Evolutionary conservation across 169 alveolate species (phyloP).

Genomic region (Plasmodium ovale): DNA sequence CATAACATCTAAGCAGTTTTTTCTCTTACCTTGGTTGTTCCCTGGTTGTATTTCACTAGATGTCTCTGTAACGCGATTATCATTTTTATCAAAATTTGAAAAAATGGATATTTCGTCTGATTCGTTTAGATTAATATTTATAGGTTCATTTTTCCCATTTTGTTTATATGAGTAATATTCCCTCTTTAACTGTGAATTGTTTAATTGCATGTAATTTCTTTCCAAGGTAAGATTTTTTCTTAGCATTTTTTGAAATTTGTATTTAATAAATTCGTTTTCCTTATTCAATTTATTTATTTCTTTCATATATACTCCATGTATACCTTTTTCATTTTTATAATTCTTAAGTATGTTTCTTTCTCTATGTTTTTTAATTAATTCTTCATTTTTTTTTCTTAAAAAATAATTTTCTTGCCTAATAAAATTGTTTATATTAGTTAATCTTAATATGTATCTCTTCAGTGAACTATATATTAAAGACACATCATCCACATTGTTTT

Average conservation of each 20-base stretch:
- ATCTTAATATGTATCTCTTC: slow-evolving; percentile 41
- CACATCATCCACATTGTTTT: slow-evolving; percentile 17
- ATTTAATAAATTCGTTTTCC: slow-evolving; percentile 65
- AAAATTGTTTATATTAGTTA: slow-evolving; percentile 42
- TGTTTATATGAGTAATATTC: not conserved
- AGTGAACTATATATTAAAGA: slow-evolving; percentile 33
- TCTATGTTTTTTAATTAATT: slow-evolving; percentile 9
- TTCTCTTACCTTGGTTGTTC: not conserved
- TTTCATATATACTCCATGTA: slow-evolving; percentile 10
- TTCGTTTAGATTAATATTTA: not conserved
- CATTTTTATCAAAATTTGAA: not conserved
- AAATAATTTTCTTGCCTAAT: slow-evolving; percentile 54
- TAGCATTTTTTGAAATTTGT: slow-evolving; percentile 45
- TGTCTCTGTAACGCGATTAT: not conserved
- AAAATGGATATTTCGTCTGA: not conserved
- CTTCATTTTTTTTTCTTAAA: slow-evolving; percentile 61
- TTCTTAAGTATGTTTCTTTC: not conserved
- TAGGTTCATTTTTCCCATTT: slow-evolving; percentile 2
- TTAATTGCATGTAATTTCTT: slow-evolving; percentile 23
- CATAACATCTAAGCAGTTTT: not conserved
- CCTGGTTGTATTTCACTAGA: no score
- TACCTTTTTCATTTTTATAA: slow-evolving; percentile 1
- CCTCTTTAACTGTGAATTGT: slow-evolving; percentile 23
- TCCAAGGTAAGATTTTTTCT: slow-evolving; percentile 39
- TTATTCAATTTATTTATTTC: slow-evolving; percentile 45